These are phyloP conservation scores for Penicillium sp. DNA, from an alignment of 2,329 filamentous ascomycete genomes.

Conservation along the genomic window DNA sequence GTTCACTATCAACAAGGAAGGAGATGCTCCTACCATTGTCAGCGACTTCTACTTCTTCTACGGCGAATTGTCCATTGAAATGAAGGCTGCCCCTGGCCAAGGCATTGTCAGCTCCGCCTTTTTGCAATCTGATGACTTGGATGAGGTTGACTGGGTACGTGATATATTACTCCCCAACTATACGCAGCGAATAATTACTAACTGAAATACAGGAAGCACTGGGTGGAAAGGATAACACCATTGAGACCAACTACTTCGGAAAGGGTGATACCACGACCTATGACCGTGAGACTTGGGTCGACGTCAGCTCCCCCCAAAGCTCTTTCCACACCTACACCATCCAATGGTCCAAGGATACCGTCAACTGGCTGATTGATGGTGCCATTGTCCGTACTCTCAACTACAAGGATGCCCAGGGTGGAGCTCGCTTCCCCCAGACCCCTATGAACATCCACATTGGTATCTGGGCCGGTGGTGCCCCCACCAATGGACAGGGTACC, in stretches of 20 bases:
- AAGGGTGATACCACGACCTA: slow-evolving; percentile 78
- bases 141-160: slow-evolving; percentile 98
- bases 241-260: slow-evolving; percentile 93
- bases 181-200: slow-evolving; percentile 53
- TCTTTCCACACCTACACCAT: slow-evolving; percentile 50
- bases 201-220: slow-evolving; percentile 34
- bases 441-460: slow-evolving; percentile 70
- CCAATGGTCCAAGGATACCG: slow-evolving; percentile 64
- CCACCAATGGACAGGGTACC: slow-evolving; percentile 46
- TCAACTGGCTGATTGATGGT: slow-evolving; percentile 66
- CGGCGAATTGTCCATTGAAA: slow-evolving; percentile 77
- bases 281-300: slow-evolving; percentile 79
- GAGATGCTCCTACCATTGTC: slow-evolving; percentile 80
- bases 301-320: slow-evolving; percentile 57
- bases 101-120: slow-evolving; percentile 93
- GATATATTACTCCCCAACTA: slow-evolving; percentile 39
- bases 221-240: slow-evolving; percentile 34
- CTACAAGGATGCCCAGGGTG: slow-evolving; percentile 57
- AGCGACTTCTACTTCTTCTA: slow-evolving; percentile 99
- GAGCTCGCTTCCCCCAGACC: slow-evolving; percentile 66
- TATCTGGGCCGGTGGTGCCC: slow-evolving; percentile 64
- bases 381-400: slow-evolving; percentile 60
- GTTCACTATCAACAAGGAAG: slow-evolving; percentile 73
- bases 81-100: slow-evolving; percentile 81
- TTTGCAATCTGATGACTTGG: slow-evolving; percentile 85